Evolutionary conservation across 2,329 filamentous ascomycete species (phyloP).

Genomic region (Aspergillus fumigatus): DNA sequence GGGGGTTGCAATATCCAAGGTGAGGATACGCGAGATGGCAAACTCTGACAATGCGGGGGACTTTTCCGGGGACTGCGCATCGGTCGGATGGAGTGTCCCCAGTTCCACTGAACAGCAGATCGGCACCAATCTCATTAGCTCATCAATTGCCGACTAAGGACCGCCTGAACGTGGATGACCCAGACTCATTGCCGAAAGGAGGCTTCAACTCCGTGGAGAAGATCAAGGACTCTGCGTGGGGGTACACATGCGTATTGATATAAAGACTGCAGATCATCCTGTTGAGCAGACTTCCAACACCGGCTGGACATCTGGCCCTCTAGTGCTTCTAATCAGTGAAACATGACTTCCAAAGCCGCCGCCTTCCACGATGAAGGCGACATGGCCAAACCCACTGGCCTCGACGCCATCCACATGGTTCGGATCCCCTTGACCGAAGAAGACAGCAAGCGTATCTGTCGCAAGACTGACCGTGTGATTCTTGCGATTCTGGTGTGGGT

Average conservation of each 20-base stretch:
- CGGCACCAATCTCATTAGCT: neutral
- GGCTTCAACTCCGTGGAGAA: neutral
- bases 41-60: neutral
- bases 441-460: constrained; percentile 52
- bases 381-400: constrained; percentile 7
- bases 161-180: neutral
- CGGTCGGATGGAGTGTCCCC: neutral
- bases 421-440: constrained; percentile 29
- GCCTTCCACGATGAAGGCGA: constrained; percentile 18
- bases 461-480: constrained; percentile 59
- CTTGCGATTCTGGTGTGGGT: constrained; percentile 46
- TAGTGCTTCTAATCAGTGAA: neutral
- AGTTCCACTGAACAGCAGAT: neutral
- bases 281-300: neutral
- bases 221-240: neutral
- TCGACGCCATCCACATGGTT: constrained; percentile 14
- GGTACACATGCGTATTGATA: neutral
- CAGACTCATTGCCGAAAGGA: neutral
- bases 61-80: neutral
- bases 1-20: neutral
- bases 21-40: neutral
- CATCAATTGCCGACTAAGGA: neutral
- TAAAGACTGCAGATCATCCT: neutral
- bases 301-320: neutral
- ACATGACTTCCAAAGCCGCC: constrained; percentile 9